Percentiles rank a stretch among this genome's conserved stretches.
Evolutionary conservation across 257 asterid species (phyloP).

Genomic region (Solanum medicagineum): DNA sequence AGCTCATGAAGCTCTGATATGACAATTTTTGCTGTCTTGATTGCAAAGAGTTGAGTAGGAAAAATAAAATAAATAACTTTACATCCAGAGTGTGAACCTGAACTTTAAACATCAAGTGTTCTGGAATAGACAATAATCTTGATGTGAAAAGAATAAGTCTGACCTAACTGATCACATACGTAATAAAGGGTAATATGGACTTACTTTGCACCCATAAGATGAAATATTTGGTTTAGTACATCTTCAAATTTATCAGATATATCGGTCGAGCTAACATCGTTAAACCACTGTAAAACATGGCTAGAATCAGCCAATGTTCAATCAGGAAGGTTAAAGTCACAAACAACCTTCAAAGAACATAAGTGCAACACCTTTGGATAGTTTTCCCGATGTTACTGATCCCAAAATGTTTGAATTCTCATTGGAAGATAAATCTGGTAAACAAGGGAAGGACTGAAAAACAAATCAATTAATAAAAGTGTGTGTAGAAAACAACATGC

Average conservation of each 20-base stretch:
- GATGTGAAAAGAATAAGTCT: neutral
- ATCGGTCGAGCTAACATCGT: constrained; percentile 81
- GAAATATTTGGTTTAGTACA: constrained; percentile 51
- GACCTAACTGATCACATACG: neutral
- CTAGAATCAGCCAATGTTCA: neutral
- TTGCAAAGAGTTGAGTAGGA: neutral
- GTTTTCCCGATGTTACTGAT: constrained; percentile 58
- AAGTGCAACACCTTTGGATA: constrained; percentile 58
- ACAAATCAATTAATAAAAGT: no score
- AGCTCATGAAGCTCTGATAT: constrained; percentile 91
- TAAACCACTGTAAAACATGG: constrained; percentile 47
- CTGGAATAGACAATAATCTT: neutral
- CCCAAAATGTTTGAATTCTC: constrained; percentile 13
- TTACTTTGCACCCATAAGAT: constrained; percentile 76
- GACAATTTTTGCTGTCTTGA: constrained; percentile 70
- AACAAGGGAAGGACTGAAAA: no score
- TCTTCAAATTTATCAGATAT: constrained; percentile 75
- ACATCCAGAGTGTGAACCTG: neutral
- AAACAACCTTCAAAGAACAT: neutral
- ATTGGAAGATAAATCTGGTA: no score
- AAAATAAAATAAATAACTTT: neutral
- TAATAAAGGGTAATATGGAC: neutral
- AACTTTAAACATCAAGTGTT: neutral
- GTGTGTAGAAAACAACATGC: no score
- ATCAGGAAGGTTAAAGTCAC: neutral